Conservation (phyloP, 176 grass and related monocot species). For the Phoenix roebelenii region DNA sequence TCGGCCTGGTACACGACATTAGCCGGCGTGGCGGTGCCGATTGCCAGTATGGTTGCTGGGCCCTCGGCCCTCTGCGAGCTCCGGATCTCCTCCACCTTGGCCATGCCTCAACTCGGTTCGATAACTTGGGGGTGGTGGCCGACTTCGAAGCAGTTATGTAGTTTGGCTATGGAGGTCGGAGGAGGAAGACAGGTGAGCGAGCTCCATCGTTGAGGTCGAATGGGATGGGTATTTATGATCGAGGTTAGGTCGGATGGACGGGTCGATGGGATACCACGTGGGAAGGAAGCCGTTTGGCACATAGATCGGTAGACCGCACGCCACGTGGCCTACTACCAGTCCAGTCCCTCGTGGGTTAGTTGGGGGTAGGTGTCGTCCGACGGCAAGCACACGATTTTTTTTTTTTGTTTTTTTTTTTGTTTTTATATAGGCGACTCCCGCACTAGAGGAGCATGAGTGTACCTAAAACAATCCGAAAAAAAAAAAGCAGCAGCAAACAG, state of each 20-base stretch:
- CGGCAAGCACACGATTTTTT: too few relatives aligned
- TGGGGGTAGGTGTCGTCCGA: too few relatives aligned
- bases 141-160: neutral
- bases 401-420: too few relatives aligned
- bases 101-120: constrained; percentile 3
- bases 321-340: constrained; percentile 11
- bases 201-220: neutral
- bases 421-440: too few relatives aligned
- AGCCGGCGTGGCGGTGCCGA: constrained; percentile 72
- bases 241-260: constrained; percentile 56
- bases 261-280: constrained; percentile 57
- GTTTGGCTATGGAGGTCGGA: neutral
- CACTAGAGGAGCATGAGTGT: too few relatives aligned
- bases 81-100: constrained; percentile 68
- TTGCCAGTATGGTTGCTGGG: constrained; percentile 63
- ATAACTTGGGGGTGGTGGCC: neutral
- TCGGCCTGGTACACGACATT: constrained; percentile 82
- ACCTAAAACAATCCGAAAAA: too few relatives aligned
- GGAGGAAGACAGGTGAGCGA: neutral
- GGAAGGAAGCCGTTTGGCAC: neutral
- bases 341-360: too few relatives aligned
- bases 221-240: too few relatives aligned
- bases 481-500: too few relatives aligned
- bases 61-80: constrained; percentile 62
- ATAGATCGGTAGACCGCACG: neutral